These are phyloP conservation scores for Paramecium primaurelia DNA, from an alignment of 73 alveolate species.

Conservation along the genomic window DNA sequence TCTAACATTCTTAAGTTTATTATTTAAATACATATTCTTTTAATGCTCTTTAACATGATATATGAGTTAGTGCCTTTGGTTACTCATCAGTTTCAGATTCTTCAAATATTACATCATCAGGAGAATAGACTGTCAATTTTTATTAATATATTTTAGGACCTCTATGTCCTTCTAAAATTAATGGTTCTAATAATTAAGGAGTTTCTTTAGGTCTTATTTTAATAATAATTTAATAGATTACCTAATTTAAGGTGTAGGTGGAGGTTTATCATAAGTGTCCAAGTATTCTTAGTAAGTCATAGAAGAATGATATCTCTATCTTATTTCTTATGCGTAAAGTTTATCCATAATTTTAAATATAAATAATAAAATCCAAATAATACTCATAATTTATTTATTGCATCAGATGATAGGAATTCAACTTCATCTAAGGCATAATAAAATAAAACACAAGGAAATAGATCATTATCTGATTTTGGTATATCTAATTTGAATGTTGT, in stretches of 20 bases:
- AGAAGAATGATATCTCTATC: background rate
- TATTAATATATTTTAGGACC: background rate
- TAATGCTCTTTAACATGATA: background rate
- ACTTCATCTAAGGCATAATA: conserved; percentile 56
- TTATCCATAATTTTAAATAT: background rate
- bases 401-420: conserved; percentile 46
- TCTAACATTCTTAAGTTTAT: background rate
- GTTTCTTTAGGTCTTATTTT: background rate
- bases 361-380: background rate
- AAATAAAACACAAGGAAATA: conserved; percentile 54
- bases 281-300: background rate
- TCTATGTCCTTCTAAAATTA: background rate
- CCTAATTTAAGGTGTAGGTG: background rate
- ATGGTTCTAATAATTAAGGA: background rate
- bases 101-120: background rate
- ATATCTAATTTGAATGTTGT: background rate
- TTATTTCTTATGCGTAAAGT: background rate
- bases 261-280: background rate
- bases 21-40: background rate
- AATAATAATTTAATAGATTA: background rate
- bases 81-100: background rate
- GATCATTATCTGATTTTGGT: background rate
- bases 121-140: background rate
- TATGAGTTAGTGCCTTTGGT: background rate
- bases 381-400: background rate